Evolutionary conservation across 2,329 filamentous ascomycete species (phyloP).

Genomic region (Trichoderma endophyticum): DNA sequence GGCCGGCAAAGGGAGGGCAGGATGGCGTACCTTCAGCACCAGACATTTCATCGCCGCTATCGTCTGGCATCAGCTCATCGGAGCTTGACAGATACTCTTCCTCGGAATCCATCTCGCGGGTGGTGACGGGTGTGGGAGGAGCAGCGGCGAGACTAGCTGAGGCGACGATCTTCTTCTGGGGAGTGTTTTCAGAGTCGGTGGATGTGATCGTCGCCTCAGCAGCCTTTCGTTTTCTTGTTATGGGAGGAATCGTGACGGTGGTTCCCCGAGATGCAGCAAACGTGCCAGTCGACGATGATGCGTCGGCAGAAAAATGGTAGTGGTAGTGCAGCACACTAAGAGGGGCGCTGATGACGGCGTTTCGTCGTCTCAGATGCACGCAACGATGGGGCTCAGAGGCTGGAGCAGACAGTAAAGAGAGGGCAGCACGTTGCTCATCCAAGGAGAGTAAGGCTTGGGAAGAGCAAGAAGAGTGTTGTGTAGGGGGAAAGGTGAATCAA

Average conservation of each 20-base stretch:
- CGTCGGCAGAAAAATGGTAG: conserved; percentile 3
- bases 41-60: conserved; percentile 69
- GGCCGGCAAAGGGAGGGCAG: conserved; percentile 12
- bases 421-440: background rate
- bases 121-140: conserved; percentile 58
- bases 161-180: conserved; percentile 56
- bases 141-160: conserved; percentile 46
- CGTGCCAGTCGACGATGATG: conserved; percentile 14
- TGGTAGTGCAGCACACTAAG: conserved; percentile 6
- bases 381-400: background rate
- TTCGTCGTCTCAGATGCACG: background rate
- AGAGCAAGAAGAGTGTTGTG: background rate
- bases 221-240: conserved; percentile 60
- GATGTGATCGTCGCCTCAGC: conserved; percentile 61
- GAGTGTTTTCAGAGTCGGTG: conserved; percentile 39
- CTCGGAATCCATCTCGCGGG: conserved; percentile 83
- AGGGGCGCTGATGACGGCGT: conserved; percentile 14
- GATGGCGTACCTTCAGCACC: conserved; percentile 45
- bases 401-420: background rate
- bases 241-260: conserved; percentile 56
- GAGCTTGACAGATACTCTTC: conserved; percentile 86
- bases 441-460: background rate
- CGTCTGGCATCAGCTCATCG: conserved; percentile 70
- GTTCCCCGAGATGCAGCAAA: background rate
- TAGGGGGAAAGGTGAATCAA: background rate